Conservation (phyloP, 768 basidiomycete genomes). For the Cyclocybe aegerita region DNA sequence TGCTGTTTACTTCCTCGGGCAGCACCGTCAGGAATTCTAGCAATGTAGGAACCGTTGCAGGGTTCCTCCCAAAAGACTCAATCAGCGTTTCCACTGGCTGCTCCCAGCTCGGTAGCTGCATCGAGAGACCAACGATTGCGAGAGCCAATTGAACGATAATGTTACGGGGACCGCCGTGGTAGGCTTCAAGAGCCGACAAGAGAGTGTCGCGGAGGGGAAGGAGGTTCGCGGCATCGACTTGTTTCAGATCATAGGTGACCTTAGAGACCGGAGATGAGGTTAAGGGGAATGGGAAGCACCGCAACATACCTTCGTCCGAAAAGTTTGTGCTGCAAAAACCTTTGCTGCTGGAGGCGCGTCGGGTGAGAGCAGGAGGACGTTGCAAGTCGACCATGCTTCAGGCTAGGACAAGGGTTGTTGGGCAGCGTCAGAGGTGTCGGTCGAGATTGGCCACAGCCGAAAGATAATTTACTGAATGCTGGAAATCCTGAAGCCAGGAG, state of each 20-base stretch:
- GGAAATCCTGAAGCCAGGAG: conserved; percentile 96
- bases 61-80: conserved; percentile 81
- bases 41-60: conserved; percentile 77
- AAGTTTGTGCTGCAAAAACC: conserved; percentile 95
- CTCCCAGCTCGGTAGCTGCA: conserved; percentile 86
- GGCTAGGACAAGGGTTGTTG: conserved; percentile 72
- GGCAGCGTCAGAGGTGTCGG: conserved; percentile 67
- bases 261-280: conserved; percentile 39
- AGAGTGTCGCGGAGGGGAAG: conserved; percentile 87
- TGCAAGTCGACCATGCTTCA: conserved; percentile 96
- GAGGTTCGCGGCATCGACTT: conserved; percentile 74
- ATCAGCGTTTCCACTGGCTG: conserved; percentile 82
- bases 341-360: conserved; percentile 80
- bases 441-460: conserved; percentile 66
- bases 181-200: conserved; percentile 68
- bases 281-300: conserved; percentile 4
- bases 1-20: conserved; percentile 85
- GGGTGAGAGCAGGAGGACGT: conserved; percentile 80
- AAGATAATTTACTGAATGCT: conserved; percentile 95
- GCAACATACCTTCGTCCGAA: conserved; percentile 81
- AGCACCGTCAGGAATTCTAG: conserved; percentile 89
- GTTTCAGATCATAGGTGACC: conserved; percentile 94
- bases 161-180: conserved; percentile 75
- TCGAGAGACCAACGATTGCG: conserved; percentile 84
- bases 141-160: conserved; percentile 90